Evolutionary conservation across 2,329 filamentous ascomycete genomes (phyloP).

Genomic region (Monosporascus sp.): DNA sequence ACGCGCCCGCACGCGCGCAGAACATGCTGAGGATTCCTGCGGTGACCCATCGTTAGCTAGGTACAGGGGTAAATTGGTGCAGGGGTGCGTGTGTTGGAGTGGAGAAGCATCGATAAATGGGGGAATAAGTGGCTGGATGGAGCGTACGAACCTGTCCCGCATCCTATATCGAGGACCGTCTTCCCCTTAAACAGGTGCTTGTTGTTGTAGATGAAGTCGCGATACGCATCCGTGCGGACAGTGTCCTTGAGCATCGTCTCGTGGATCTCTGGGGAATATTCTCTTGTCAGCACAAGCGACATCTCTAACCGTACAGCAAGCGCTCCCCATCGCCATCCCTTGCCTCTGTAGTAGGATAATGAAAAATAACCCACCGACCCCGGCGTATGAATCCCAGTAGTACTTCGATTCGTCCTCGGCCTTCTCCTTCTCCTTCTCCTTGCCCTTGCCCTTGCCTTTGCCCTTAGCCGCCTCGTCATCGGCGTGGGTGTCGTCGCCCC

Average conservation of each 20-base stretch:
- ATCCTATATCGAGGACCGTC: slow-evolving; percentile 85
- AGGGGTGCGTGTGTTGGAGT: background rate
- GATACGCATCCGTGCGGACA: slow-evolving; percentile 83
- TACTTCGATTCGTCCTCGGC: slow-evolving; percentile 36
- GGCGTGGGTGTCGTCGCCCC: slow-evolving; percentile 50
- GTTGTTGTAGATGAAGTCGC: slow-evolving; percentile 91
- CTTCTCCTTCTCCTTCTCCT: slow-evolving; percentile 24
- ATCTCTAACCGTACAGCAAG: too few species aligned
- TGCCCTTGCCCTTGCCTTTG: slow-evolving; percentile 19
- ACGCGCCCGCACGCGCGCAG: slow-evolving; percentile 83
- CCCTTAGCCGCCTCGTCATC: slow-evolving; percentile 17
- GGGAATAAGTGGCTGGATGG: background rate
- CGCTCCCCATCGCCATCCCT: too few species aligned
- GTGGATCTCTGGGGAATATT: slow-evolving; percentile 65
- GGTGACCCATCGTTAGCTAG: background rate
- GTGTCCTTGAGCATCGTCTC: slow-evolving; percentile 93
- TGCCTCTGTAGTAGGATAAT: background rate
- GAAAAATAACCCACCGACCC: slow-evolving; percentile 43
- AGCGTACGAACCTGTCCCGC: slow-evolving; percentile 54
- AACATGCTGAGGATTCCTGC: slow-evolving; percentile 87
- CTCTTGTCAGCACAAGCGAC: background rate
- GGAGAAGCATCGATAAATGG: slow-evolving; percentile 12
- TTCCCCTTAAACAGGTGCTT: slow-evolving; percentile 83
- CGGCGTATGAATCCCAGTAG: slow-evolving; percentile 59
- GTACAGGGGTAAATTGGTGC: background rate